A percentile compares a stretch with the other conserved stretches of the same genome.
phyloP scores from a whole-genome alignment of 75 land plant species.

The Picea sitchensis region DNA sequence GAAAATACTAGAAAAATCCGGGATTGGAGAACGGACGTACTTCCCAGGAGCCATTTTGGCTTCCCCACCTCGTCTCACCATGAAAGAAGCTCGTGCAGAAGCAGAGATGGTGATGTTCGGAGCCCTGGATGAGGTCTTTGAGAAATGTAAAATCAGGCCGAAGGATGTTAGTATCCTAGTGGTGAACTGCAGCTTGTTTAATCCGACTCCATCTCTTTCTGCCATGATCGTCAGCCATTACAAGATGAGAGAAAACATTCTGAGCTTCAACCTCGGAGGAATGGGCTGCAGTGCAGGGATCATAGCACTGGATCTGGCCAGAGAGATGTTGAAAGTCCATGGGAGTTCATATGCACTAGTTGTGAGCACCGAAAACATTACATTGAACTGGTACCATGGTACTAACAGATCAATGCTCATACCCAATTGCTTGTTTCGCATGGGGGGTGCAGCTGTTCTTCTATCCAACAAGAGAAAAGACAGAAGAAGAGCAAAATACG shows the following conservation, averaged over 20 bases:
- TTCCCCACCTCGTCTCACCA: conserved; percentile 19
- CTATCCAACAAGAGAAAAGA: conserved; percentile 73
- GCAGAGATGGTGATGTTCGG: conserved; percentile 61
- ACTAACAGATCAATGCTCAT: conserved; percentile 68
- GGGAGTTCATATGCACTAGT: conserved; percentile 53
- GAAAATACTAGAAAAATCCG: conserved; percentile 40
- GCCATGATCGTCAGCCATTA: conserved; percentile 74
- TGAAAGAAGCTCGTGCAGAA: conserved; percentile 58
- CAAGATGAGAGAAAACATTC: conserved; percentile 42
- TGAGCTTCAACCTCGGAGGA: conserved; percentile 66
- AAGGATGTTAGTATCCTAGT: conserved; percentile 62
- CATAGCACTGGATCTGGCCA: conserved; percentile 63
- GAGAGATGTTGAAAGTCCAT: conserved; percentile 41
- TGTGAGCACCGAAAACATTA: conserved; percentile 59
- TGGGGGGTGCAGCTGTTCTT: conserved; percentile 80
- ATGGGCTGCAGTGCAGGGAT: conserved; percentile 77
- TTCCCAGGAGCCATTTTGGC: conserved; percentile 32
- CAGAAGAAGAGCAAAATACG: conserved; percentile 61
- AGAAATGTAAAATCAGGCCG: conserved; percentile 31
- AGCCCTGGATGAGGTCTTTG: conserved; percentile 50
- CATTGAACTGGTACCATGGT: conserved; percentile 55
- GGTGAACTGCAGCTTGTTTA: conserved; percentile 64
- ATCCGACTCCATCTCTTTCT: conserved; percentile 64
- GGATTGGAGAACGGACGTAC: conserved; percentile 63
- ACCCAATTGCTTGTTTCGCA: conserved; percentile 71